A percentile compares a stretch with the other conserved stretches of the same genome.
Conservation (phyloP, 1,284 basidiomycete genomes). For the Thecaphora frezii region DNA sequence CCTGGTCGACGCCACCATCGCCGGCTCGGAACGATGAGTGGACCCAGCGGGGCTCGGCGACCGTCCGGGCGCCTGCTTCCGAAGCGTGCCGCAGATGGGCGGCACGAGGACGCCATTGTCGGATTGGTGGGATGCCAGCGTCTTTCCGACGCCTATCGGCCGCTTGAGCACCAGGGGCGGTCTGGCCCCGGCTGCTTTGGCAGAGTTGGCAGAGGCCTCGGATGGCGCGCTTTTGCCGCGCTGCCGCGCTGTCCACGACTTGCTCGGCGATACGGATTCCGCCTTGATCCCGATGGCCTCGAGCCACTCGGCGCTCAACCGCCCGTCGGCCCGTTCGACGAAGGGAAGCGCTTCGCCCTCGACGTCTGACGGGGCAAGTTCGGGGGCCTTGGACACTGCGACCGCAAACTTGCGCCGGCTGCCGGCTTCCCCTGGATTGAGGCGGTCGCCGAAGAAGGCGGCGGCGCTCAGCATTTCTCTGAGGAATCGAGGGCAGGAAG, state of each 20-base stretch:
- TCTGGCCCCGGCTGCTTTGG: too few relatives aligned
- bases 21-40: too few relatives aligned
- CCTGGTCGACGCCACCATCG: too few relatives aligned
- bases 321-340: neutral
- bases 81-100: neutral
- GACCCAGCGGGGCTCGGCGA: too few relatives aligned
- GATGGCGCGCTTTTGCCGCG: too few relatives aligned
- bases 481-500: neutral
- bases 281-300: neutral
- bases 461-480: neutral
- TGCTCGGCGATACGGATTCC: neutral
- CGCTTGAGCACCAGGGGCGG: too few relatives aligned
- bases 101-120: neutral
- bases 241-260: neutral
- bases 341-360: neutral
- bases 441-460: neutral
- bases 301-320: neutral
- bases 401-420: neutral
- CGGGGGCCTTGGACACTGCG: neutral
- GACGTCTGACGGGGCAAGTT: too few relatives aligned
- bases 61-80: neutral
- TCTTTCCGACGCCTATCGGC: too few relatives aligned
- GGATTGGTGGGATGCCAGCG: neutral
- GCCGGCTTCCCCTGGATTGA: neutral
- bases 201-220: too few relatives aligned